Evolutionary conservation across 345 rosid species (phyloP).

Genomic region (Salix suchowensis): DNA sequence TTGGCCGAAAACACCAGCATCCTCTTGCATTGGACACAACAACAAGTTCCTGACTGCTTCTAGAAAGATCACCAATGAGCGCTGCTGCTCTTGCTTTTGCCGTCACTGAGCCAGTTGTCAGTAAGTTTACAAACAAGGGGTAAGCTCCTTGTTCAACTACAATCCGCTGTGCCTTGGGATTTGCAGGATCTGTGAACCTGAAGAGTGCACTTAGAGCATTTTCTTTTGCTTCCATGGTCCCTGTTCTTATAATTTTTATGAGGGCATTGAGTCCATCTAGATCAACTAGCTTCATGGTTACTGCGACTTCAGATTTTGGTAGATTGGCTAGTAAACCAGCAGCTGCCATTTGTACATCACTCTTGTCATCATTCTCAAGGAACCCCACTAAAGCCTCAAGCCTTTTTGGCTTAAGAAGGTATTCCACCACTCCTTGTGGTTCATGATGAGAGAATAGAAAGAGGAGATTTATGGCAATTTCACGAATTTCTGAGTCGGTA

Average conservation of each 20-base stretch:
- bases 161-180: slow-evolving; percentile 39
- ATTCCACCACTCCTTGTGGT: slow-evolving; percentile 51
- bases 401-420: slow-evolving; percentile 54
- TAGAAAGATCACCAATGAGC: slow-evolving; percentile 56
- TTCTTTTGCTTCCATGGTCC: slow-evolving; percentile 56
- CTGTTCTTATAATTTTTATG: slow-evolving; percentile 38
- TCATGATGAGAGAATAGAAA: slow-evolving; percentile 61
- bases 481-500: slow-evolving; percentile 45
- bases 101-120: slow-evolving; percentile 36
- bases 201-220: slow-evolving; percentile 61
- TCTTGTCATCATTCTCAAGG: slow-evolving; percentile 49
- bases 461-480: slow-evolving; percentile 48
- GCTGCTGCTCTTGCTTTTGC: slow-evolving; percentile 66
- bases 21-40: slow-evolving; percentile 19
- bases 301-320: slow-evolving; percentile 46
- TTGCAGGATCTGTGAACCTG: slow-evolving; percentile 54
- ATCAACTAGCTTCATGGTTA: slow-evolving; percentile 50
- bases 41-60: slow-evolving; percentile 44
- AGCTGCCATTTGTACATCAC: slow-evolving; percentile 60
- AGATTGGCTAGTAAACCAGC: slow-evolving; percentile 67
- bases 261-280: slow-evolving; percentile 44
- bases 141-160: slow-evolving; percentile 51
- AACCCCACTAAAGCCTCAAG: slow-evolving; percentile 56
- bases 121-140: slow-evolving; percentile 47
- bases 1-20: slow-evolving; percentile 41